Conservation (phyloP, 345 rosid genomes). For the Arabidopsis thaliana region DNA sequence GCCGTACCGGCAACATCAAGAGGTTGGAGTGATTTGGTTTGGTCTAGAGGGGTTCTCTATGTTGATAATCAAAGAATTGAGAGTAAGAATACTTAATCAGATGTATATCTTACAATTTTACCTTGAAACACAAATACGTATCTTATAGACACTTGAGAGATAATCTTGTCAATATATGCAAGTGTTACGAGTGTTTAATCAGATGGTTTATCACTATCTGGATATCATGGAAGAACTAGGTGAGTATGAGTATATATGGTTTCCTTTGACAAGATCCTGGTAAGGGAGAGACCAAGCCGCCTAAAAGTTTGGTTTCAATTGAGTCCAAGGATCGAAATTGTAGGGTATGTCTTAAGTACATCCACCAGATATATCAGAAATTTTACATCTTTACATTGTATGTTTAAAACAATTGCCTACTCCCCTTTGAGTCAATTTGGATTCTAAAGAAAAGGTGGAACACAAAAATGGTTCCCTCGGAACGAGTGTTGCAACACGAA, state of each 20-base stretch:
- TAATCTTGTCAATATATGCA: not conserved
- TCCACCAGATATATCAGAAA: not conserved
- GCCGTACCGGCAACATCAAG: constrained; percentile 40
- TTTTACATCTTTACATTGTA: not conserved
- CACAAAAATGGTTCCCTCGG: not conserved
- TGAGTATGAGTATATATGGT: not conserved
- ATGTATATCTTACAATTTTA: not conserved
- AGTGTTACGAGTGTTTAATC: not conserved
- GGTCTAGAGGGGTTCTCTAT: constrained; percentile 1
- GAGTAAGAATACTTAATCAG: not conserved
- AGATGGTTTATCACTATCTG: not conserved
- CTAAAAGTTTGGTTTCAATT: not conserved
- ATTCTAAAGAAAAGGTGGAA: not conserved
- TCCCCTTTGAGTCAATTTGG: not conserved
- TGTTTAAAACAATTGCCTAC: not conserved
- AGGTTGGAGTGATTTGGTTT: constrained; percentile 30
- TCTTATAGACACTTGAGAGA: not conserved
- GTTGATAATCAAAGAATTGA: not conserved
- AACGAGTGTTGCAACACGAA: no score
- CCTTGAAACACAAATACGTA: not conserved
- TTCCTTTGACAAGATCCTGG: not conserved
- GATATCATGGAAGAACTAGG: not conserved
- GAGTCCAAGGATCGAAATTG: not conserved
- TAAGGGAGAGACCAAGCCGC: not conserved
- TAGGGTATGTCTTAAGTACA: not conserved